A percentile compares a stretch with the other conserved stretches of the same genome.
These are phyloP conservation scores for Backusella morwellensis DNA, from an alignment of 192 early-diverging fungal genomes.

Conservation along the genomic window DNA sequence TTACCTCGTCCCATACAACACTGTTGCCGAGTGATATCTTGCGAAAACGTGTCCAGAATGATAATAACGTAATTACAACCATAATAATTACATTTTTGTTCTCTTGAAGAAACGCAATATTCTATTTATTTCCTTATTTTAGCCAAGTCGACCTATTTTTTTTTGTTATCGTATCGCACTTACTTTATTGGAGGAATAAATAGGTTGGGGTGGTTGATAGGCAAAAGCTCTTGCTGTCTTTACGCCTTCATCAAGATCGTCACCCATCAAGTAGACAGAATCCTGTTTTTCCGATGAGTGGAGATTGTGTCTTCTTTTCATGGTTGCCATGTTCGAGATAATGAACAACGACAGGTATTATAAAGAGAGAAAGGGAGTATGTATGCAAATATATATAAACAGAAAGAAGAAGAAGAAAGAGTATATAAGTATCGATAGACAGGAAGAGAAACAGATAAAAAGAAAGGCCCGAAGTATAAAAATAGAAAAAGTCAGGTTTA, in stretches of 20 bases:
- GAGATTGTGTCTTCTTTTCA: slow-evolving; percentile 31
- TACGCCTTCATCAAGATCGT: slow-evolving; percentile 6
- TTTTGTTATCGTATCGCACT: slow-evolving; percentile 8
- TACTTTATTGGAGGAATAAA: slow-evolving; percentile 50
- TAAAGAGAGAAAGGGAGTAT: background rate
- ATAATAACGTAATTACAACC: slow-evolving; percentile 52
- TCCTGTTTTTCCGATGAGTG: background rate
- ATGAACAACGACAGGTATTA: background rate
- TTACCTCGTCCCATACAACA: slow-evolving; percentile 68
- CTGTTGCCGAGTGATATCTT: slow-evolving; percentile 55
- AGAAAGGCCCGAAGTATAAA: background rate
- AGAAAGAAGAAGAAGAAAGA: background rate
- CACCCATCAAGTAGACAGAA: background rate
- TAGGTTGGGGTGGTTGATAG: slow-evolving; percentile 16
- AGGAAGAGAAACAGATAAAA: background rate
- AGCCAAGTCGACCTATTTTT: background rate
- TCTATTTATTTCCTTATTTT: slow-evolving; percentile 5
- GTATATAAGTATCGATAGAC: background rate
- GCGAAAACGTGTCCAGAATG: slow-evolving; percentile 66
- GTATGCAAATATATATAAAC: background rate
- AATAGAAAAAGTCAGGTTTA: background rate
- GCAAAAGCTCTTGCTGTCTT: slow-evolving; percentile 18
- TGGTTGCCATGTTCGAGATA: slow-evolving; percentile 22
- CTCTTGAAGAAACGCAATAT: slow-evolving; percentile 42
- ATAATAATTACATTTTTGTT: slow-evolving; percentile 51